Conservation (phyloP, 768 basidiomycete genomes). For the Podaxis mareebaensis region DNA sequence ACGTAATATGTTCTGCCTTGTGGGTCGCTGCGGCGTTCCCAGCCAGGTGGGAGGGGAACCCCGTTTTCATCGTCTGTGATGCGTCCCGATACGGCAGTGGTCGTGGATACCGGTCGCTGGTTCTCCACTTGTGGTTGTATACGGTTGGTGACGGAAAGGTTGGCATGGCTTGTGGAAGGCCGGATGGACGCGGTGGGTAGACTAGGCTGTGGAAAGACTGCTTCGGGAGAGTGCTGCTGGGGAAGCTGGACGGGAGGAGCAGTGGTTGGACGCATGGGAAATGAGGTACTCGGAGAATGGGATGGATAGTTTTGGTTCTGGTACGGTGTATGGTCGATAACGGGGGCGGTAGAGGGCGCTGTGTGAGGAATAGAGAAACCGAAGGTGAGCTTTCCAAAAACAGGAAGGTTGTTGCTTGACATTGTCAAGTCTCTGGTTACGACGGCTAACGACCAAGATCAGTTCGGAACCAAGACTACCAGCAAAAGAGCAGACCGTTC, state of each 20-base stretch:
- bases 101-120: constrained; percentile 21
- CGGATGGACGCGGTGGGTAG: constrained; percentile 21
- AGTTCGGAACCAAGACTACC: constrained; percentile 19
- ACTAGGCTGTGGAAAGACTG: constrained; percentile 10
- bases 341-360: constrained; percentile 18
- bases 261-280: constrained; percentile 9
- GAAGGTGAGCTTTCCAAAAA: constrained; percentile 82
- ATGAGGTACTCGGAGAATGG: constrained; percentile 11
- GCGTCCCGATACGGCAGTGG: constrained; percentile 26
- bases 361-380: constrained; percentile 46
- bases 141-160: constrained; percentile 23
- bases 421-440: constrained; percentile 74
- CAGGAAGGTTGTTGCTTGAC: constrained; percentile 75
- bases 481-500: constrained; percentile 41
- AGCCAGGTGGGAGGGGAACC: constrained; percentile 69
- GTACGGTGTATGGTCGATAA: constrained; percentile 14
- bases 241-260: constrained; percentile 10
- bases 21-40: constrained; percentile 79
- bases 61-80: constrained; percentile 58
- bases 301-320: constrained; percentile 16
- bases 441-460: constrained; percentile 42
- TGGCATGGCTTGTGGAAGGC: constrained; percentile 28
- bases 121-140: constrained; percentile 21
- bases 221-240: constrained; percentile 1
- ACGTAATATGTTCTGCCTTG: constrained; percentile 81